A percentile compares a stretch with the other conserved stretches of the same genome.
Evolutionary conservation across 2,329 filamentous ascomycete genomes (phyloP).

Genomic region (Cercospora sesami): DNA sequence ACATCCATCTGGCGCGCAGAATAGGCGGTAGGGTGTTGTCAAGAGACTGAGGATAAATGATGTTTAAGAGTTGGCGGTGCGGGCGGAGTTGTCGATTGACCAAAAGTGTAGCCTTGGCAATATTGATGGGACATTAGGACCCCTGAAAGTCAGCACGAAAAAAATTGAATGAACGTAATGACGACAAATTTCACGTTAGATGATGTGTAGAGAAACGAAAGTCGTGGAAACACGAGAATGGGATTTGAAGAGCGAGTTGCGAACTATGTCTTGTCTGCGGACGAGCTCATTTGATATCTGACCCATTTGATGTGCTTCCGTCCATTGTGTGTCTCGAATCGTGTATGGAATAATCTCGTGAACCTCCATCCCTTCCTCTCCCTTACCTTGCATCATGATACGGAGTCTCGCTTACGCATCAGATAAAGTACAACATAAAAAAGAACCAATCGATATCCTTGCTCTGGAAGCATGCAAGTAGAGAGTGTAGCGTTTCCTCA

Average conservation of each 20-base stretch:
- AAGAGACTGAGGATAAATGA: no score
- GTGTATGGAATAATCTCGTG: not conserved
- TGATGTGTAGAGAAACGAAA: not conserved
- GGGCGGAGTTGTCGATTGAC: no score
- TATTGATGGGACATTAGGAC: no score
- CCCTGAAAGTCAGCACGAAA: no score
- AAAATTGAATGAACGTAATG: not conserved
- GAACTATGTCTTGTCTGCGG: not conserved
- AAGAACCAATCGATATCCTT: not conserved
- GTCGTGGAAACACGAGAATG: not conserved
- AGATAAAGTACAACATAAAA: not conserved
- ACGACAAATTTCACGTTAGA: not conserved
- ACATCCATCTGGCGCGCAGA: not conserved
- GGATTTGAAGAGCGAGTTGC: not conserved
- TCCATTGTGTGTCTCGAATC: not conserved
- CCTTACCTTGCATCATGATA: not conserved
- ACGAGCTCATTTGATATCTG: not conserved
- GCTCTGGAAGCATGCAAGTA: not conserved
- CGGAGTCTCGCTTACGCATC: not conserved
- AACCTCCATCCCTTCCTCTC: not conserved
- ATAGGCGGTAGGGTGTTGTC: not conserved
- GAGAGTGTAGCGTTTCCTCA: not conserved
- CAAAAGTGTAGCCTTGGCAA: no score
- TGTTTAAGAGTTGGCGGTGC: no score
- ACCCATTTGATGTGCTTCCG: not conserved